A percentile compares a stretch with the other conserved stretches of the same genome.
Conservation (phyloP, 2,329 filamentous ascomycete species). For the Elsinoe perseae region DNA sequence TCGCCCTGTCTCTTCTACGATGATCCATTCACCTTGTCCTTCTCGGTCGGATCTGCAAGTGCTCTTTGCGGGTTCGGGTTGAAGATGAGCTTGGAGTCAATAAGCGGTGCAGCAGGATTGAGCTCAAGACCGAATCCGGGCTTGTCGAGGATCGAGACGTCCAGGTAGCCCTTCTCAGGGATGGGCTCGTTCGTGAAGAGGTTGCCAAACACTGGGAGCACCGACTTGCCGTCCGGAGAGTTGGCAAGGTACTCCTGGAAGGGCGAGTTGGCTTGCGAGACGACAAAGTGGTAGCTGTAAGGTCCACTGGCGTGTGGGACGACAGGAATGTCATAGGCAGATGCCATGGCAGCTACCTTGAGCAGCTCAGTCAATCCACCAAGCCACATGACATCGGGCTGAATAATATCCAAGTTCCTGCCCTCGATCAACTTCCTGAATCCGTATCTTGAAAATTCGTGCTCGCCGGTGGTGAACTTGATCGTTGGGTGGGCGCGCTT, state of each 20-base stretch:
- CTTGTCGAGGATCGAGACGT: slow-evolving; percentile 66
- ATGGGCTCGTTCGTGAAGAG: slow-evolving; percentile 88
- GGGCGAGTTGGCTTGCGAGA: slow-evolving; percentile 84
- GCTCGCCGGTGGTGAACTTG: slow-evolving; percentile 93
- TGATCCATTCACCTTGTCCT: slow-evolving; percentile 14
- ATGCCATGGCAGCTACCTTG: slow-evolving; percentile 78
- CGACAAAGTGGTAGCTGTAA: slow-evolving; percentile 93
- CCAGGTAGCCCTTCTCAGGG: slow-evolving; percentile 71
- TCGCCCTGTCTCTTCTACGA: slow-evolving; percentile 14
- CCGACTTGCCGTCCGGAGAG: slow-evolving; percentile 81
- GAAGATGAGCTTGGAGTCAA: slow-evolving; percentile 66
- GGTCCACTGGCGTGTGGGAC: slow-evolving; percentile 91
- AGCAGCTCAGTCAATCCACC: slow-evolving; percentile 87
- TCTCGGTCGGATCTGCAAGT: slow-evolving; percentile 26
- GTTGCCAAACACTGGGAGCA: slow-evolving; percentile 85
- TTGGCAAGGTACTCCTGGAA: slow-evolving; percentile 97
- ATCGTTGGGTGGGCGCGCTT: slow-evolving; percentile 83
- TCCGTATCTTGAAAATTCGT: slow-evolving; percentile 89
- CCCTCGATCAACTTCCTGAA: slow-evolving; percentile 92
- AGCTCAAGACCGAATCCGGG: slow-evolving; percentile 85
- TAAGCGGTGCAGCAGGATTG: slow-evolving; percentile 72
- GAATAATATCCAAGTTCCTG: slow-evolving; percentile 86
- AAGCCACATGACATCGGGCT: slow-evolving; percentile 97
- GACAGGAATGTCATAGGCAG: slow-evolving; percentile 88
- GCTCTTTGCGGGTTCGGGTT: slow-evolving; percentile 51